Evolutionary conservation across 140 eudicot species (phyloP), one percentile per base, ranked within the genome.

Genomic region (Stevia rebaudiana): DNA sequence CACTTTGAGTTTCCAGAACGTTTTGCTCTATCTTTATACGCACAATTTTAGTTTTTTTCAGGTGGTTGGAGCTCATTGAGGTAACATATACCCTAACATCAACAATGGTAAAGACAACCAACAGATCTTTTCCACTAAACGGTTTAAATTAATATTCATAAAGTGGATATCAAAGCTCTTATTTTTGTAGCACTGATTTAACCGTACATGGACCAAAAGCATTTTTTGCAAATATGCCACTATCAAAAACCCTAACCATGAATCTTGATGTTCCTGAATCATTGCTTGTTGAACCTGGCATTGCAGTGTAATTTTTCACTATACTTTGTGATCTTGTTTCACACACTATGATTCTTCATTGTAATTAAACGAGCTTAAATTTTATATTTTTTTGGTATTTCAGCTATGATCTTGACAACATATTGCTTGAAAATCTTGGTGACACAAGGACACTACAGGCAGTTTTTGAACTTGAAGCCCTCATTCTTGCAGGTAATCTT

Each of bases 261-360:
- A 91, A 91, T 83, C 96, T 91, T 78, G 98, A 91, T 79, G 98
- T 91, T 74, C 98, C 98, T 63, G 98, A 91, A 80, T 90, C 98
- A 41, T 91, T 96, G 98, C 96, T 91, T 63, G 86, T 91, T 67
- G 95, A 91, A 71, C 96, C 98, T 46, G 90, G 87, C 46, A 70
- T 87, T 77, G 98, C 98, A 54, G 61, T 91, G 98, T 91, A 84
- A 65, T 92, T 69, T 68, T 68, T 61, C 58, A 31, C 18, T 50
- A 11, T 8, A 36, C 1, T 51, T 24, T 25, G 31, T 16, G 50
- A 63, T 63, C 37, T 76, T 64, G 9, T 35, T 52, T 69, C 71
- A 41, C 33, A 25, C 33, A 13, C 41, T 0, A 6, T 28, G 11
- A 24, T 65, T 21, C 10, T n/a, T 49, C 16, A 58, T 30, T 19